phyloP scores from a whole-genome alignment of 1,139 yeast species.

The Hyphopichia burtonii region DNA sequence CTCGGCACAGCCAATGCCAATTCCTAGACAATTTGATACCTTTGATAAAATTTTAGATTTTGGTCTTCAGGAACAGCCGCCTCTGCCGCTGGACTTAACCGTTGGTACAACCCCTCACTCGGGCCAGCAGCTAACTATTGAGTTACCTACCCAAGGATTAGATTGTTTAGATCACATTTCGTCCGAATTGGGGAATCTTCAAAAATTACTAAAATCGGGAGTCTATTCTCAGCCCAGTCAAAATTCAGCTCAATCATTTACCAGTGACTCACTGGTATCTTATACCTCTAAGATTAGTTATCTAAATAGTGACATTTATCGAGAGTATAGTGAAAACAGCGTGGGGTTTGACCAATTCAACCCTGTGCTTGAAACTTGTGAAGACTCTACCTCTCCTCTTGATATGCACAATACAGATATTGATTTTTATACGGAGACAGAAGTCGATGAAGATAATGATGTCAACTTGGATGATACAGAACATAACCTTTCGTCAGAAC shows the following conservation, averaged over 20 bases:
- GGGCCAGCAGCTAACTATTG: neutral
- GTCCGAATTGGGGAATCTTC: neutral
- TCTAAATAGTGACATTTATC: slow-evolving; percentile 2
- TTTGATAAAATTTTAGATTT: neutral
- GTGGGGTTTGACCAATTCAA: neutral
- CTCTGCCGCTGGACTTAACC: neutral
- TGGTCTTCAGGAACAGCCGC: neutral
- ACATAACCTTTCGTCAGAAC: neutral
- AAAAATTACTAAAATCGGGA: neutral
- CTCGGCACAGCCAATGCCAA: neutral
- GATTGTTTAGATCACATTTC: neutral
- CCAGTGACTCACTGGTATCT: slow-evolving; percentile 1
- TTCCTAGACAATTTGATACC: neutral
- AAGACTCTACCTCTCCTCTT: neutral
- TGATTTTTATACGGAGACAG: neutral
- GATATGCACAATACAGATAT: neutral
- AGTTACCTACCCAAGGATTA: neutral
- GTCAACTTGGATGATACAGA: neutral
- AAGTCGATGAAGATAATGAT: slow-evolving; percentile 1
- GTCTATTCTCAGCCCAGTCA: neutral
- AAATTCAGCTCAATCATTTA: neutral
- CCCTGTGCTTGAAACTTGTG: neutral
- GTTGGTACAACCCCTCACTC: neutral
- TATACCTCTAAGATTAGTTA: slow-evolving; percentile 1
- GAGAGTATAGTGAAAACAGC: neutral